Conservation (phyloP, 208 protist species). For the Strigomonas culicis region DNA sequence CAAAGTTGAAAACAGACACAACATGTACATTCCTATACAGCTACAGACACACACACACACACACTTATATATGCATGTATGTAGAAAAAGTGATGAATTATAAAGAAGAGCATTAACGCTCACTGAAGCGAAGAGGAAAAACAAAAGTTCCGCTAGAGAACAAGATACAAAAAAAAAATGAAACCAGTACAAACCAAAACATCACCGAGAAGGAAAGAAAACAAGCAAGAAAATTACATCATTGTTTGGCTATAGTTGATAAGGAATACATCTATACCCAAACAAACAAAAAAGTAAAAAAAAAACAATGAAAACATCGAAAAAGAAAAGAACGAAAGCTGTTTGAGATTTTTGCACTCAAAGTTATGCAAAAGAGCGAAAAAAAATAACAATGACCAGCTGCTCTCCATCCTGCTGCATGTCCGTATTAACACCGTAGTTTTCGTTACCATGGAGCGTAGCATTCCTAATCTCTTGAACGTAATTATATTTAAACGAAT, state of each 20-base stretch:
- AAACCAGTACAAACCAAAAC: not conserved
- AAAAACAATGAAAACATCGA: no score
- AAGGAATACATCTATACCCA: no score
- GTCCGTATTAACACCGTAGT: no score
- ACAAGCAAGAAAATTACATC: conserved; percentile 6
- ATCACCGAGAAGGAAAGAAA: not conserved
- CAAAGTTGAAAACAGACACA: not conserved
- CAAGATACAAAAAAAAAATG: not conserved
- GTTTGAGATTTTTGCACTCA: not conserved
- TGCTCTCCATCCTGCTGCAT: no score
- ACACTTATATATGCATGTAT: not conserved
- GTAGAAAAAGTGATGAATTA: not conserved
- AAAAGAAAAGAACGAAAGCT: not conserved
- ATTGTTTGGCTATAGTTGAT: no score
- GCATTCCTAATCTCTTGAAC: no score
- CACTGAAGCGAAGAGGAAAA: not conserved
- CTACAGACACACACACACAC: not conserved
- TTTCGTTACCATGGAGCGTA: no score
- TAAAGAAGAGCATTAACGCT: not conserved
- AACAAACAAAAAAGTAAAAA: not conserved
- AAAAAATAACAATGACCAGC: no score
- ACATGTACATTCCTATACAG: no score
- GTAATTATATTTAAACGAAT: no score
- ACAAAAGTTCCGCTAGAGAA: not conserved
- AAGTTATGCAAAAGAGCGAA: not conserved